Conservation (phyloP, 192 early-diverging fungal genomes). For the Backusella tarrabulga region DNA sequence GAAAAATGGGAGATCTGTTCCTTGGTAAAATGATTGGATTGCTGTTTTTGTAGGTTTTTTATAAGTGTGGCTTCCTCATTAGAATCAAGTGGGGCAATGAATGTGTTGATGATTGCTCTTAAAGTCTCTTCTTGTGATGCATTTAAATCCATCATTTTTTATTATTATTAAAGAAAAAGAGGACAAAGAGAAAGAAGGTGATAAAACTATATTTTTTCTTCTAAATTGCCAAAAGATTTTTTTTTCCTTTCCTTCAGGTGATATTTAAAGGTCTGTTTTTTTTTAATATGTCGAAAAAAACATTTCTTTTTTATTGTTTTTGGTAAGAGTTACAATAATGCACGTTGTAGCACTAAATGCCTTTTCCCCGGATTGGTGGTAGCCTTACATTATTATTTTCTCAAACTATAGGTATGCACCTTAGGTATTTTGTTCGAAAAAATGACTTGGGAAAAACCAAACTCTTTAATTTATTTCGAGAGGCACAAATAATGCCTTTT, state of each 20-base stretch:
- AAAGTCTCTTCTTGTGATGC: constrained; percentile 21
- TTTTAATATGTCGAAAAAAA: neutral
- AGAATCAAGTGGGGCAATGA: constrained; percentile 40
- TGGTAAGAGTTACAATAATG: neutral
- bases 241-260: neutral
- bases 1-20: neutral
- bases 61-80: constrained; percentile 29
- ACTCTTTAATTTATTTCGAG: no score
- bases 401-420: neutral
- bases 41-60: neutral
- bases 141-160: neutral
- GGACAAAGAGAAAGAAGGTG: neutral
- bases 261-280: neutral
- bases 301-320: neutral
- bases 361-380: neutral
- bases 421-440: neutral
- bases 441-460: neutral
- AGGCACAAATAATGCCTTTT: neutral
- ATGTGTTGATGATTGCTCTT: constrained; percentile 47
- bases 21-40: neutral
- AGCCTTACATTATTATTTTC: neutral
- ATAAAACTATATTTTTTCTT: neutral
- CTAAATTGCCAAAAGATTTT: neutral
- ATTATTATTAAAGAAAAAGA: neutral
- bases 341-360: neutral